Evolutionary conservation across 192 early-diverging fungal genomes (phyloP), one percentile per base, ranked within the genome.

Genomic region (Gryganskiella cystojenkinii): DNA sequence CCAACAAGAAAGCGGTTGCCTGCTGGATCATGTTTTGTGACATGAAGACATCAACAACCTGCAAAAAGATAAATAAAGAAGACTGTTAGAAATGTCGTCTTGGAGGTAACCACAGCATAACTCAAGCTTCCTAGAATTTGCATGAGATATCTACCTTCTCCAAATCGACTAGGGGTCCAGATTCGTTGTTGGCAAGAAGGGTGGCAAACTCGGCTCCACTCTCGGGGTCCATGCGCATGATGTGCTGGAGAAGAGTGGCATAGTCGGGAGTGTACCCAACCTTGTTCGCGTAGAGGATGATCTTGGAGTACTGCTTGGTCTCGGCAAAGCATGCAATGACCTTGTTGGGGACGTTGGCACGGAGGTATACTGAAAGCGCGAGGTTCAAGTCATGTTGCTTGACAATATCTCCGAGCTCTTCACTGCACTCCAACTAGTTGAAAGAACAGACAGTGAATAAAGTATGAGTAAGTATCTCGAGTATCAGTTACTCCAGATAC

Each of bases 381-480:
- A 98, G 82, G n/a, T 90, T 93, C 20, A 86, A 75, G 70, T 99
- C 98, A 59, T 94, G 88, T 57, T 90, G 94, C 80, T 94, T 96
- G 46, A 98, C 95, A 79, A 96, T 91, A 72, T 99, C 98, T 64
- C 98, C 98, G 30, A 99, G 86, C 72, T 99, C 98, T 79, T 99
- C 98, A 81, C 94, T 97, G 85, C 96, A 98, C 64, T 96, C 93
- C 11, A 99, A 86, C 79, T 83, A 75, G n/a, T 14, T 35, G 17
- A 30, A n/a, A n/a, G 34, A 43, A 13, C 65, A 49, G 17, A 8
- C 42, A 62, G n/a, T 22, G 0, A 44, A 54, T n/a, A 34, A 55
- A 80, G 45, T 34, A n/a, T n/a, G n/a, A n/a, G n/a, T n/a, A n/a
- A n/a, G n/a, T n/a, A n/a, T n/a, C n/a, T n/a, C n/a, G n/a, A n/a